A percentile compares a stretch with the other conserved stretches of the same genome.
Conservation (phyloP, 345 rosid species). For the Barbarea vulgaris region DNA sequence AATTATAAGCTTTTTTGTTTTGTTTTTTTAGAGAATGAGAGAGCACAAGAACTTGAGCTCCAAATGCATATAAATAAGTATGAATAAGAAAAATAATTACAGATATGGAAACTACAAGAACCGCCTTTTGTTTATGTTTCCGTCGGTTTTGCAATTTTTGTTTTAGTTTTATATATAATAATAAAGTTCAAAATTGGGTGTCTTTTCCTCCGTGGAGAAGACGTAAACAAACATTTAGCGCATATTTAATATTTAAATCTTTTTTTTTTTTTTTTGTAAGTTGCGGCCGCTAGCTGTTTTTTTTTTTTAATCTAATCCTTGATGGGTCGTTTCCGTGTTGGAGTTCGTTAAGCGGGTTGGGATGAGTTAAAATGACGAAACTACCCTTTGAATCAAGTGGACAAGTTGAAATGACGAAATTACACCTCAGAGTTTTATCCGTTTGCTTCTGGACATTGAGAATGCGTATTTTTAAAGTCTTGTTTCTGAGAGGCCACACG, state of each 20-base stretch:
- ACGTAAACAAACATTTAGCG: conserved; percentile 26
- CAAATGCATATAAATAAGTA: conserved; percentile 24
- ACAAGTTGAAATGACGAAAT: conserved; percentile 1
- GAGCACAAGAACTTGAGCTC: conserved; percentile 34
- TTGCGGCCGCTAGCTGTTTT: conserved; percentile 35
- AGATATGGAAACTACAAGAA: conserved; percentile 16
- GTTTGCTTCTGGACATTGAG: background rate
- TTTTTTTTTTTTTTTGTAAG: background rate
- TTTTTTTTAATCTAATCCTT: background rate
- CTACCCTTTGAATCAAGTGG: conserved; percentile 17
- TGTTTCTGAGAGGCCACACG: conserved; percentile 22
- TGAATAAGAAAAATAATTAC: background rate
- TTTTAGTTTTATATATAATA: background rate
- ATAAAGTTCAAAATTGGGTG: background rate
- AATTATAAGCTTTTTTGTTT: background rate
- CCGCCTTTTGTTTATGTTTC: conserved; percentile 36
- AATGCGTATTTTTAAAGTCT: background rate
- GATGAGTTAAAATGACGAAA: background rate
- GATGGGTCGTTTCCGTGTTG: conserved; percentile 35
- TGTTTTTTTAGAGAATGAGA: background rate
- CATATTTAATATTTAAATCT: background rate
- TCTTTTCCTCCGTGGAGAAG: conserved; percentile 35
- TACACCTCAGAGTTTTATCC: background rate
- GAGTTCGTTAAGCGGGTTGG: conserved; percentile 25
- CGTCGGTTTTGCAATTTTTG: conserved; percentile 22